Percentiles rank a stretch among this genome's conserved stretches.
phyloP scores from a whole-genome alignment of 169 alveolate species.

The Babesia ovis region DNA sequence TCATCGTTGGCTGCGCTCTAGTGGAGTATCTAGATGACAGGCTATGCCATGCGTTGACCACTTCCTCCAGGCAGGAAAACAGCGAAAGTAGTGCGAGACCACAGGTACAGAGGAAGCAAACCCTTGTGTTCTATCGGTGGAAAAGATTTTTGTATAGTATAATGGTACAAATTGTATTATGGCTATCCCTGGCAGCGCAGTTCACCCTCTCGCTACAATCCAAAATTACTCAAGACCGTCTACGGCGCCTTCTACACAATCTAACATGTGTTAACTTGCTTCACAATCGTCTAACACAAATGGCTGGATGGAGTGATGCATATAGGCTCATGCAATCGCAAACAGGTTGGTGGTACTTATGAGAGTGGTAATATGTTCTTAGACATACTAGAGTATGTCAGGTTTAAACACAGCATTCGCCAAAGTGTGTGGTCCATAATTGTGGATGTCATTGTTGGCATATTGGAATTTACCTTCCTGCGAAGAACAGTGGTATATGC shows the following conservation, averaged over 20 bases:
- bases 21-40: constrained; percentile 4
- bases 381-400: constrained; percentile 48
- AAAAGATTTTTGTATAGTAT: neutral
- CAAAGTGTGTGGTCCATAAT: constrained; percentile 5
- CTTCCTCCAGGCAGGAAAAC: neutral
- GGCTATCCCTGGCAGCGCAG: constrained; percentile 6
- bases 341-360: constrained; percentile 16
- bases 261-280: neutral
- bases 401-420: constrained; percentile 16
- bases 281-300: neutral
- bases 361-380: neutral
- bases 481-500: constrained; percentile 14
- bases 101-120: neutral
- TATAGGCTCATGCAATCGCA: constrained; percentile 21
- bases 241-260: neutral
- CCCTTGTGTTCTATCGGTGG: neutral
- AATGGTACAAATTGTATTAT: constrained; percentile 2
- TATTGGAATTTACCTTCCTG: constrained; percentile 17
- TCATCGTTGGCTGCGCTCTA: constrained; percentile 18
- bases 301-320: neutral
- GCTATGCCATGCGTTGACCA: neutral
- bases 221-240: neutral
- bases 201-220: neutral
- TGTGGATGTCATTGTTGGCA: constrained; percentile 17
- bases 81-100: neutral